Evolutionary conservation across 192 early-diverging fungal genomes (phyloP).

Genomic region (Coemansia reversa): DNA sequence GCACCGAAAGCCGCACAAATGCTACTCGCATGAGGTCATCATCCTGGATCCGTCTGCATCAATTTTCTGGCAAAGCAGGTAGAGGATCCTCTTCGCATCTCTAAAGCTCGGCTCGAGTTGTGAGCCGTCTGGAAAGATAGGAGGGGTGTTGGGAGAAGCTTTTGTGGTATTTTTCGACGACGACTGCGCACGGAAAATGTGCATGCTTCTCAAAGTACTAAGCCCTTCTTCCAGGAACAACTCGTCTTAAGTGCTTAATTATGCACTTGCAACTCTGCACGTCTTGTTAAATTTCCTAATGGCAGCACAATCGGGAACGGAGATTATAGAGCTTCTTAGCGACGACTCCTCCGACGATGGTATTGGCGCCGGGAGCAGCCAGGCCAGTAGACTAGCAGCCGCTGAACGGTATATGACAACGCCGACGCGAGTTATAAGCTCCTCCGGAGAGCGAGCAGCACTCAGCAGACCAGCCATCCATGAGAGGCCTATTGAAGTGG

Average conservation of each 20-base stretch:
- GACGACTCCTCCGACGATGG: slow-evolving; percentile 10
- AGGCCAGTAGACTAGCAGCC: background rate
- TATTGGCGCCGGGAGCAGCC: background rate
- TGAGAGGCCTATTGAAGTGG: background rate
- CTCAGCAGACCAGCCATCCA: background rate
- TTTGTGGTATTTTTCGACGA: background rate
- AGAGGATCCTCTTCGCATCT: too few species aligned
- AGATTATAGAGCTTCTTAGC: slow-evolving; percentile 19
- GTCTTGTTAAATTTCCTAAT: background rate
- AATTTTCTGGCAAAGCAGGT: too few species aligned
- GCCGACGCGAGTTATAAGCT: background rate
- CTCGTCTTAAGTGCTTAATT: background rate
- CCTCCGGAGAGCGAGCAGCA: background rate
- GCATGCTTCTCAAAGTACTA: background rate
- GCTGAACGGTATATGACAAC: background rate
- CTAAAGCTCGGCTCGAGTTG: background rate
- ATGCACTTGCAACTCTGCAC: background rate
- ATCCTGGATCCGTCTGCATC: too few species aligned
- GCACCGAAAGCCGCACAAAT: too few species aligned
- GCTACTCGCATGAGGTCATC: too few species aligned
- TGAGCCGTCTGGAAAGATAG: background rate
- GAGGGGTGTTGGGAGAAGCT: too few species aligned
- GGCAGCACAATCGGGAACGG: slow-evolving; percentile 6
- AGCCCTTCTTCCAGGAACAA: background rate
- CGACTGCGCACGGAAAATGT: background rate